These are phyloP conservation scores for Lentinula novae-zelandiae DNA, from an alignment of 1,284 basidiomycete genomes.

Conservation along the genomic window DNA sequence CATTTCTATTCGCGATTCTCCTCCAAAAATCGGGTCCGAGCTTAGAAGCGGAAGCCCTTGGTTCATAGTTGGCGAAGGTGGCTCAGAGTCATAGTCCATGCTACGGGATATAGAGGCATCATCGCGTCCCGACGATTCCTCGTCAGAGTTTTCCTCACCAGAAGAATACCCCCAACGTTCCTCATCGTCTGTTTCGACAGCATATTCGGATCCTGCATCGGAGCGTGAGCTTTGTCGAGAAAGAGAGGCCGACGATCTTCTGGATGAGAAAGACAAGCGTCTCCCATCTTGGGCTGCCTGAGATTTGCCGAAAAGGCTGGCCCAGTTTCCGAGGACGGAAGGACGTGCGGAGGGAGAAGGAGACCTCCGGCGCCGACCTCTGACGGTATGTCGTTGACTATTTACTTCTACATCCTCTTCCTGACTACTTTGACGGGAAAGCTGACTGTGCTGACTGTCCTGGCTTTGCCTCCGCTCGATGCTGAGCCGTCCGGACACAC, in stretches of 20 bases:
- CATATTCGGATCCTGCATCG: conserved; percentile 56
- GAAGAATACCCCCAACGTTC: conserved; percentile 82
- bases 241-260: conserved; percentile 45
- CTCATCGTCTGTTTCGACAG: conserved; percentile 48
- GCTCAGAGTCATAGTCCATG: conserved; percentile 65
- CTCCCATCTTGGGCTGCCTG: conserved; percentile 37
- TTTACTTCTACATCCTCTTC: conserved; percentile 21
- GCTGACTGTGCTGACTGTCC: conserved; percentile 44
- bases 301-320: conserved; percentile 61
- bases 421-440: conserved; percentile 34
- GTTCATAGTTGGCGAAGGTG: conserved; percentile 53
- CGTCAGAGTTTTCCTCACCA: conserved; percentile 63
- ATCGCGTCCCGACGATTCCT: conserved; percentile 28
- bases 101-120: conserved; percentile 48
- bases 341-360: conserved; percentile 39
- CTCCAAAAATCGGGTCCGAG: conserved; percentile 75
- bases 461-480: conserved; percentile 40
- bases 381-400: conserved; percentile 17
- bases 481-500: conserved; percentile 25
- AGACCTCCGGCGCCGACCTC: conserved; percentile 26
- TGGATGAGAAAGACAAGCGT: conserved; percentile 51
- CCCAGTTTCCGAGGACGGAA: conserved; percentile 66
- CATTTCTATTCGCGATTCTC: conserved; percentile 78
- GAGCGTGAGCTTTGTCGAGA: conserved; percentile 55
- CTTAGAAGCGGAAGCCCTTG: conserved; percentile 63